phyloP scores from a whole-genome alignment of 208 protist genomes.

The Trypanosoma caninum region DNA sequence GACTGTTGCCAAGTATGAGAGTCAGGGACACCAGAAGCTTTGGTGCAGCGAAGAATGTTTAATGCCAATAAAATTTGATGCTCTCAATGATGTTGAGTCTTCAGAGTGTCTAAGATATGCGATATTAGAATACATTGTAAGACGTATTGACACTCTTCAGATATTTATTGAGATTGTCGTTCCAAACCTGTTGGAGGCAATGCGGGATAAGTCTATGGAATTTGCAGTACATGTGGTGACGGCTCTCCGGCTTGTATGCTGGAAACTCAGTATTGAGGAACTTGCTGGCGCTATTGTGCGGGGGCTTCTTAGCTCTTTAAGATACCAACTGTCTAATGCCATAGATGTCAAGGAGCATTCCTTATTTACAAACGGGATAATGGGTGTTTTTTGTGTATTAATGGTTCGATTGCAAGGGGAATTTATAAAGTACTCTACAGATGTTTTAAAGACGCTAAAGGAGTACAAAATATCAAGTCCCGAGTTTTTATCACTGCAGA shows the following conservation, averaged over 20 bases:
- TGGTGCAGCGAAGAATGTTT: conserved; percentile 38
- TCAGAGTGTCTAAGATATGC: conserved; percentile 58
- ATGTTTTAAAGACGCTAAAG: conserved; percentile 69
- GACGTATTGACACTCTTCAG: conserved; percentile 58
- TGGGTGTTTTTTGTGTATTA: conserved; percentile 71
- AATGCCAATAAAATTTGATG: conserved; percentile 70
- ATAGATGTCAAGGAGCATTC: conserved; percentile 14
- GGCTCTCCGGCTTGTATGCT: conserved; percentile 63
- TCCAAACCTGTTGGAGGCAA: conserved; percentile 50
- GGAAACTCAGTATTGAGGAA: conserved; percentile 66
- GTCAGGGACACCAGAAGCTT: conserved; percentile 38
- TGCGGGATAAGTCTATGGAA: conserved; percentile 44
- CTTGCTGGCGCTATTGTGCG: conserved; percentile 79
- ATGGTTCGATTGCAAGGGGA: conserved; percentile 59
- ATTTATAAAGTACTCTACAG: conserved; percentile 74
- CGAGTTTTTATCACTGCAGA: conserved; percentile 64
- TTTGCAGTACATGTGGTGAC: conserved; percentile 50
- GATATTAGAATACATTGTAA: conserved; percentile 74
- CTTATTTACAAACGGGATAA: conserved; percentile 49
- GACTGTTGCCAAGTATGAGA: conserved; percentile 54
- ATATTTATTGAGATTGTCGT: conserved; percentile 54
- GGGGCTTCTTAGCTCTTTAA: conserved; percentile 48
- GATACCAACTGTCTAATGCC: neutral
- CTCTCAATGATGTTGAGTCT: conserved; percentile 51
- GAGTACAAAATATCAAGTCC: conserved; percentile 50